Percentiles rank a stretch among this genome's conserved stretches.
phyloP scores from a whole-genome alignment of 345 rosid genomes.

The Erucastrum elatum region DNA sequence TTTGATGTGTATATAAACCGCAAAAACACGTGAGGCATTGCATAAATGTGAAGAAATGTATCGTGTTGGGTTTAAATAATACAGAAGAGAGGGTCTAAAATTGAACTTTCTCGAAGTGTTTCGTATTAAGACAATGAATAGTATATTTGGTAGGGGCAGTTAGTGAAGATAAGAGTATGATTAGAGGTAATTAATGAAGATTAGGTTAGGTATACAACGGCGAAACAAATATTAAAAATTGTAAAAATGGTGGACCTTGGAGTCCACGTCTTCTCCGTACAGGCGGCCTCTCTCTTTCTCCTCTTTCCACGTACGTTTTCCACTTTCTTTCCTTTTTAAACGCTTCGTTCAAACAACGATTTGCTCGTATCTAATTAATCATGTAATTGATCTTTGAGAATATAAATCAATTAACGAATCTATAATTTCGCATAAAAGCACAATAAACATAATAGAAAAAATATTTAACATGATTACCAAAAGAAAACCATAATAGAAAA shows the following conservation, averaged over 20 bases:
- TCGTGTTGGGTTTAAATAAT: too few relatives aligned
- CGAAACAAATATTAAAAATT: neutral
- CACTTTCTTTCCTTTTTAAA: conserved; percentile 4
- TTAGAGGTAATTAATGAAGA: conserved; percentile 27
- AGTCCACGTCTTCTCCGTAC: conserved; percentile 56
- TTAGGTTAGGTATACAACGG: conserved; percentile 3
- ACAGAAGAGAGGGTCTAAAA: neutral
- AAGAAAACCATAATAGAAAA: too few relatives aligned
- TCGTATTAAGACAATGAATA: neutral
- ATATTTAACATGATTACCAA: too few relatives aligned
- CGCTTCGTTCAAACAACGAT: neutral
- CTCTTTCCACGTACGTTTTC: conserved; percentile 49
- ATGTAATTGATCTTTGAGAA: neutral
- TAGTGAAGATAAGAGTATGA: conserved; percentile 22
- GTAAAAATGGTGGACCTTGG: conserved; percentile 26
- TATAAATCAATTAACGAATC: too few relatives aligned
- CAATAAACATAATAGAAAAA: too few relatives aligned
- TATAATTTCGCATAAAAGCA: too few relatives aligned
- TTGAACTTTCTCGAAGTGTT: neutral
- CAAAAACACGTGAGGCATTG: neutral
- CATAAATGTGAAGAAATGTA: neutral
- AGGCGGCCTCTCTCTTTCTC: conserved; percentile 28
- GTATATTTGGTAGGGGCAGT: conserved; percentile 20
- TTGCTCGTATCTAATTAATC: neutral
- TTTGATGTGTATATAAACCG: neutral